phyloP scores from a whole-genome alignment of 768 basidiomycete genomes.

The Pholiota molesta region DNA sequence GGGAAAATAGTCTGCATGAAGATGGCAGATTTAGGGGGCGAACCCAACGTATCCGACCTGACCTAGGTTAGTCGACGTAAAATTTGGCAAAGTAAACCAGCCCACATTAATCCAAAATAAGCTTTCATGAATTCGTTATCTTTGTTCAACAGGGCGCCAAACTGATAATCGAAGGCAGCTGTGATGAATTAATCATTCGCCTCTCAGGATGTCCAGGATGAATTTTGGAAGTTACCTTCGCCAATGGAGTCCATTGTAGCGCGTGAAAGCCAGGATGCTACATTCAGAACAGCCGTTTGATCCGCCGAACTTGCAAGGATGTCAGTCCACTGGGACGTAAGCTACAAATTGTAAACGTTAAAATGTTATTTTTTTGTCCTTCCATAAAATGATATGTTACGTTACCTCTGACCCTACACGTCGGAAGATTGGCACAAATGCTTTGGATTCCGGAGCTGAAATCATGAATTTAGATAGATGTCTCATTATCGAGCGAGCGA shows the following conservation, averaged over 20 bases:
- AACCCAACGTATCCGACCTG: slow-evolving; percentile 54
- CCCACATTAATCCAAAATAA: slow-evolving; percentile 53
- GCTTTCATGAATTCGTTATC: slow-evolving; percentile 58
- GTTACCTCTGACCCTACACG: slow-evolving; percentile 44
- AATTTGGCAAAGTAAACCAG: slow-evolving; percentile 1
- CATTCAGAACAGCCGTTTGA: slow-evolving; percentile 46
- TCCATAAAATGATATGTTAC: slow-evolving; percentile 10
- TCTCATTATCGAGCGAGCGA: not conserved
- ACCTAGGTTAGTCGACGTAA: not conserved
- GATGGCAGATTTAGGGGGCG: slow-evolving; percentile 46
- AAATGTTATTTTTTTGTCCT: not conserved
- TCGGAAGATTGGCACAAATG: slow-evolving; percentile 53
- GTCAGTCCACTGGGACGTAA: slow-evolving; percentile 55
- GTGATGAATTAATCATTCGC: slow-evolving; percentile 2
- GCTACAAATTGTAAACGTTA: slow-evolving; percentile 28
- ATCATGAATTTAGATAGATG: slow-evolving; percentile 1
- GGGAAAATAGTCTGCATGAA: slow-evolving; percentile 55
- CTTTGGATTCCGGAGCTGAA: slow-evolving; percentile 46
- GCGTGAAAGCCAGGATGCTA: slow-evolving; percentile 52
- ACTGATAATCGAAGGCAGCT: slow-evolving; percentile 62
- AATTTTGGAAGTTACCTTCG: slow-evolving; percentile 36
- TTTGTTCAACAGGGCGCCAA: slow-evolving; percentile 51
- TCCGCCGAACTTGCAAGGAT: slow-evolving; percentile 44
- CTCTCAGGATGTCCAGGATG: not conserved
- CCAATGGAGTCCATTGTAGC: slow-evolving; percentile 54